Base-by-base conservation (phyloP, 1,284 basidiomycete genomes). In the Caloboletus firmus region DNA sequence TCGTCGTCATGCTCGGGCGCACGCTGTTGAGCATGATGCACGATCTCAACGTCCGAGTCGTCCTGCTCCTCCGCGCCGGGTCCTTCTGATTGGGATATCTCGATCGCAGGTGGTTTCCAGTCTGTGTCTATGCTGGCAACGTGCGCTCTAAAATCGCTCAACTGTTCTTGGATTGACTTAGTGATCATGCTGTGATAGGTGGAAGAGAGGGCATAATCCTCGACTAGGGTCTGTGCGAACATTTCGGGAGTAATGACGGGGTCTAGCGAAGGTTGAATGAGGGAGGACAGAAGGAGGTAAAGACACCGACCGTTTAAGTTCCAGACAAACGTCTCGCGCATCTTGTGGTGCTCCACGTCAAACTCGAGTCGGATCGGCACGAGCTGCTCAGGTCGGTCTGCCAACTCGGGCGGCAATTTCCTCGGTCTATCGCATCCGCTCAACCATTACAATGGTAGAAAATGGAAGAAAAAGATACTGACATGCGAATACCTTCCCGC, bases 321-420 rank as follows among this genome's bases (percentile, higher is more conserved):
- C 96, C 96, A 99, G 34, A 96, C 84, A 72, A 99, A 98, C 0
- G 96, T 95, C 70, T 99, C 96, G 36, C 94, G 85, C 78, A 98
- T 85, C 72, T 90, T 92, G 69, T 91, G 89, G 67, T 93, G 90
- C 55, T 91, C 89, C 51, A 96, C 87, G 63, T 99, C 97, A 64
- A 98, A 87, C 72, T 99, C 97, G 48, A 99, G 77, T 20, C 96
- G 85, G 49, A 99, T 91, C 3, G 96, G 96, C 7, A 99, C 90
- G 35, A 98, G 84, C 63, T 85, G 79, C 67, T 95, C 94, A 9
- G 84, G 79, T 32, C 79, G 74, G 58, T 83, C 79, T 5, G 84
- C 83, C 32, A 87, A 79, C 44, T 83, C 78, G 15, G 75, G 68
- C 11, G 79, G 72, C 32, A 91, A 66, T 62, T 79, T 81, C 54